These are phyloP conservation scores for Craspedostauros australis DNA, from an alignment of 108 stramenopile genomes.

Conservation along the genomic window DNA sequence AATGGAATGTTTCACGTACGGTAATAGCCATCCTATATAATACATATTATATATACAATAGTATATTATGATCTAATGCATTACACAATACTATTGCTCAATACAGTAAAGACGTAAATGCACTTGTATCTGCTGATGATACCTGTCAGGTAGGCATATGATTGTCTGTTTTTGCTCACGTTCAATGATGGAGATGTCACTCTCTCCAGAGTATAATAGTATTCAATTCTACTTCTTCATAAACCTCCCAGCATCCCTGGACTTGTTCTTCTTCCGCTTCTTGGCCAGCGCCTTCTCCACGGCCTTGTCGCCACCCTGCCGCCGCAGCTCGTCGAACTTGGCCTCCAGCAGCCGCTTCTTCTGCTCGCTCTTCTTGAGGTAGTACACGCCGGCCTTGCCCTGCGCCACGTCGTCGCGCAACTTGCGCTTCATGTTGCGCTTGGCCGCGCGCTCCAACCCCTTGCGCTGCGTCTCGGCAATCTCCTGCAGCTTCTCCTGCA, in stretches of 20 bases:
- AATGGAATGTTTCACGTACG: no score
- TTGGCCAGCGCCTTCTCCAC: slow-evolving; percentile 77
- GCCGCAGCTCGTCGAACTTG: slow-evolving; percentile 76
- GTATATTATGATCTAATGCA: no score
- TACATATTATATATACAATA: no score
- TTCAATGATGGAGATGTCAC: no score
- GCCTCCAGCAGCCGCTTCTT: slow-evolving; percentile 70
- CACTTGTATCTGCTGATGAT: no score
- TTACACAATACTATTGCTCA: no score
- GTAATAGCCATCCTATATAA: no score
- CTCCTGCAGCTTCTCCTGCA: slow-evolving; percentile 56
- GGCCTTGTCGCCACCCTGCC: slow-evolving; percentile 68
- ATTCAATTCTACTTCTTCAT: no score
- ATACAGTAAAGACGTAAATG: no score
- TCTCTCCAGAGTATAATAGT: no score
- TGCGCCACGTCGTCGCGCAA: slow-evolving; percentile 57
- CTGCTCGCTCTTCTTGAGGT: slow-evolving; percentile 68
- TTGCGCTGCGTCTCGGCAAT: slow-evolving; percentile 51
- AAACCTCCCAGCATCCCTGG: slow-evolving; percentile 56
- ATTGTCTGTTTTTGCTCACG: no score
- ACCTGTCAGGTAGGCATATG: no score
- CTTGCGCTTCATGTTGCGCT: slow-evolving; percentile 61
- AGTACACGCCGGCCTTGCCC: slow-evolving; percentile 51
- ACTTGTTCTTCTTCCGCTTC: slow-evolving; percentile 74
- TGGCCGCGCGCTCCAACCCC: slow-evolving; percentile 55